Evolutionary conservation across 192 early-diverging fungal genomes (phyloP).

Genomic region (Backusella psychrophila): DNA sequence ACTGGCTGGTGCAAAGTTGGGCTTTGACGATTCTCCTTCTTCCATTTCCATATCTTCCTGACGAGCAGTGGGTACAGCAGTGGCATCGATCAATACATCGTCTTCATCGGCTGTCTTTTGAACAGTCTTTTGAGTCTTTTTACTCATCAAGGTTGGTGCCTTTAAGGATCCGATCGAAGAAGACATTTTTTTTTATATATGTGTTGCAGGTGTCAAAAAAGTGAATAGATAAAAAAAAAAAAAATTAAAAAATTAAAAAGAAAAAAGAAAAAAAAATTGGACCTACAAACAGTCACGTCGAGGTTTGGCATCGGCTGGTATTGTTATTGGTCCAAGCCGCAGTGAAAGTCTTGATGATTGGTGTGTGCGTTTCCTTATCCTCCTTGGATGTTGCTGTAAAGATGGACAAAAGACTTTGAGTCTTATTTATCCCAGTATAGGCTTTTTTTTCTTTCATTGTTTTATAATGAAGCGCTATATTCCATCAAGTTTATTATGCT

Average conservation of each 20-base stretch:
- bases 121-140: constrained; percentile 25
- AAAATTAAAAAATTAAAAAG: neutral
- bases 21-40: constrained; percentile 50
- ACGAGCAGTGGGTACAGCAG: constrained; percentile 44
- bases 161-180: constrained; percentile 30
- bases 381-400: neutral
- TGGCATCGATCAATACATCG: constrained; percentile 64
- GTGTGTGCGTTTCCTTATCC: neutral
- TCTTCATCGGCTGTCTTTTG: constrained; percentile 44
- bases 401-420: no score
- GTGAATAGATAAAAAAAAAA: neutral
- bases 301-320: neutral
- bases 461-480: neutral
- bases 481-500: neutral
- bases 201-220: neutral
- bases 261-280: neutral
- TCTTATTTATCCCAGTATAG: no score
- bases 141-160: constrained; percentile 33
- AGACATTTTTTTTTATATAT: constrained; percentile 17
- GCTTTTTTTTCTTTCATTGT: no score
- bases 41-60: constrained; percentile 43
- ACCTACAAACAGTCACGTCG: neutral
- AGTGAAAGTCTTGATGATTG: no score
- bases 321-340: neutral
- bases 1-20: constrained; percentile 49